phyloP scores from a whole-genome alignment of 176 grass and related monocot species.

The Secale cereale region DNA sequence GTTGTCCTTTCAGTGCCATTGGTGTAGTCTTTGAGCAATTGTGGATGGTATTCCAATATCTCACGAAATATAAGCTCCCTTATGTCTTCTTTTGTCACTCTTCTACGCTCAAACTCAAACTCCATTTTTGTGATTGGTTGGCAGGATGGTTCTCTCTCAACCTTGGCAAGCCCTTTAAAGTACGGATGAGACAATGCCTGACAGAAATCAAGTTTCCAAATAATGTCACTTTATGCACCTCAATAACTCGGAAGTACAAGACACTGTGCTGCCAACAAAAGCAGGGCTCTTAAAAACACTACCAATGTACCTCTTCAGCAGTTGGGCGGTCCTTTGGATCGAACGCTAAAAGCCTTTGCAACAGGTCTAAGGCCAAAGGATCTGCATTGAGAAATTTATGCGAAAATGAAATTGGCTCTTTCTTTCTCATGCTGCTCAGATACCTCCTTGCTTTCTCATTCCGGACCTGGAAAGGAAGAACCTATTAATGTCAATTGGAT shows the following conservation, averaged over 20 bases:
- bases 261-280: neutral
- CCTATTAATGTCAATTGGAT: constrained; percentile 12
- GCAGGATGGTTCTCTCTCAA: constrained; percentile 94
- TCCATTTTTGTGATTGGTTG: constrained; percentile 97
- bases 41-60: constrained; percentile 95
- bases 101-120: constrained; percentile 92
- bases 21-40: constrained; percentile 91
- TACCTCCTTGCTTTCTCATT: constrained; percentile 99
- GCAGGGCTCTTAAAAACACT: neutral
- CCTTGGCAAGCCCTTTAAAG: constrained; percentile 86
- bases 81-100: constrained; percentile 97
- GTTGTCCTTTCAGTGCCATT: constrained; percentile 94
- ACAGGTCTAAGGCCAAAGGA: constrained; percentile 79
- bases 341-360: constrained; percentile 90
- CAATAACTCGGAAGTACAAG: neutral
- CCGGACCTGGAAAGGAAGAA: constrained; percentile 54
- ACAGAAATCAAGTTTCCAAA: constrained; percentile 13
- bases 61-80: constrained; percentile 93
- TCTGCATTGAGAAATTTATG: constrained; percentile 91
- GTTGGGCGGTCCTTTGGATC: constrained; percentile 95
- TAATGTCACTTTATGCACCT: constrained; percentile 3
- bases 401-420: constrained; percentile 73
- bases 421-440: constrained; percentile 92
- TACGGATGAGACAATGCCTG: constrained; percentile 90
- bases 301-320: constrained; percentile 69